Conservation (phyloP, 148 eudicot genomes). For the Fagopyrum esculentum region DNA sequence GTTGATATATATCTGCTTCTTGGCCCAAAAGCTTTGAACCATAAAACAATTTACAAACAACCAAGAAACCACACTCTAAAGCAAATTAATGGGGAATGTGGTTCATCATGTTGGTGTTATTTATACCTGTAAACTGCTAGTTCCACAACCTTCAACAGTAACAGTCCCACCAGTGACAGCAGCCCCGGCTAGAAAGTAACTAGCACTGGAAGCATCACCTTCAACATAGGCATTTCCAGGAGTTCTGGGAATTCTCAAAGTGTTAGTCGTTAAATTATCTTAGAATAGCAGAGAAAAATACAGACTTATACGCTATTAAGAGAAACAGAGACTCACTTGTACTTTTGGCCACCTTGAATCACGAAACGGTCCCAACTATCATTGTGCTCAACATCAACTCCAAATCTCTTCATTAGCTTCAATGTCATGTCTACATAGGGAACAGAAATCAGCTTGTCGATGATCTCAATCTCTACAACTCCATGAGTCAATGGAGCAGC, state of each 20-base stretch:
- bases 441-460: slow-evolving; percentile 87
- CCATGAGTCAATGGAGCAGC: slow-evolving; percentile 91
- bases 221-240: slow-evolving; percentile 95
- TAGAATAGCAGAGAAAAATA: neutral
- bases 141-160: slow-evolving; percentile 98
- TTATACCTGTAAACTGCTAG: slow-evolving; percentile 82
- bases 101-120: neutral
- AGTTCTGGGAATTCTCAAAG: slow-evolving; percentile 38
- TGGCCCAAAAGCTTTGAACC: no score
- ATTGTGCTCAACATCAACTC: slow-evolving; percentile 71
- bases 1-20: no score
- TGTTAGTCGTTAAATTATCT: neutral
- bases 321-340: slow-evolving; percentile 55
- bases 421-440: slow-evolving; percentile 99
- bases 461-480: slow-evolving; percentile 86
- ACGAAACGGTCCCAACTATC: slow-evolving; percentile 73
- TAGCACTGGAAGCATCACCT: slow-evolving; percentile 99
- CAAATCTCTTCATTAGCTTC: slow-evolving; percentile 92
- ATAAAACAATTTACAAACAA: no score
- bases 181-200: slow-evolving; percentile 97
- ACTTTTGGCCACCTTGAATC: slow-evolving; percentile 83
- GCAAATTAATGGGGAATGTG: neutral
- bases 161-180: slow-evolving; percentile 95
- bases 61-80: no score
- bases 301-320: neutral